phyloP scores from a whole-genome alignment of 306 rosid genomes.

The Medicago ruthenica region DNA sequence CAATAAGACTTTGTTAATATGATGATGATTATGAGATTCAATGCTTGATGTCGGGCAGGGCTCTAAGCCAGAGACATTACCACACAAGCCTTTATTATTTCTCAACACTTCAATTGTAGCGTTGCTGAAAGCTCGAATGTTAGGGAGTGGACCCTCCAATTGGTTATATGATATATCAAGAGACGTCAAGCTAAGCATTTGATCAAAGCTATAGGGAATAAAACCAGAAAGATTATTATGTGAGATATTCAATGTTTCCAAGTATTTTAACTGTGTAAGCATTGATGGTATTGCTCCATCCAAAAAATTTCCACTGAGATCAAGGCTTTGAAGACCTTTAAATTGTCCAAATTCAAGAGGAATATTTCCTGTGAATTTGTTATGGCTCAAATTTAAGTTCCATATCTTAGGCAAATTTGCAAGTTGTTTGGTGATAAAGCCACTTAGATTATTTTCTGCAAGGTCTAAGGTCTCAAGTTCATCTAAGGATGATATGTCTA shows the following conservation, averaged over 20 bases:
- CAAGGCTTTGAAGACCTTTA: neutral
- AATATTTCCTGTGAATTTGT: neutral
- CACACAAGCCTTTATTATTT: neutral
- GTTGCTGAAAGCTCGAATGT: neutral
- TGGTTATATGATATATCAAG: neutral
- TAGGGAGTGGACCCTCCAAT: neutral
- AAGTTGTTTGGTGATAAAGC: too few species aligned
- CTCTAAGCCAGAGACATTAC: too few species aligned
- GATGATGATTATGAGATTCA: too few species aligned
- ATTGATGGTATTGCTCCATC: neutral
- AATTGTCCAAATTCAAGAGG: neutral
- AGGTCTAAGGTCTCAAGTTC: too few species aligned
- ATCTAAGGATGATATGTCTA: too few species aligned
- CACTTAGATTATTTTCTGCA: too few species aligned
- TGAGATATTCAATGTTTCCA: neutral
- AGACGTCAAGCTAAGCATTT: neutral
- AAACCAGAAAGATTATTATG: neutral
- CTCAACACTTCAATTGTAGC: neutral
- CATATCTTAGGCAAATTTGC: too few species aligned
- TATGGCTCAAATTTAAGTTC: neutral
- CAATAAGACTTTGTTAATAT: too few species aligned
- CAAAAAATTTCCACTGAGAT: neutral
- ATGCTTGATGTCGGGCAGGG: too few species aligned
- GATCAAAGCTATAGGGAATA: neutral
- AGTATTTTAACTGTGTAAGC: neutral